These are phyloP conservation scores for Vitis vinifera DNA, from an alignment of 164 flowering plant genomes.

Conservation along the genomic window ASM3070453v1 NC_081823.1:2273501-2274000, in stretches of 20 bases:
- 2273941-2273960: slow-evolving; percentile 90
- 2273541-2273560: slow-evolving; percentile 94
- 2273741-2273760: slow-evolving; percentile 89
- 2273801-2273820: slow-evolving; percentile 98
- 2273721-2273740: slow-evolving; percentile 97
- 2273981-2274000: slow-evolving; percentile 85
- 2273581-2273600: slow-evolving; percentile 98
- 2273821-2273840: slow-evolving; percentile 93
- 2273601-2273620: slow-evolving; percentile 95
- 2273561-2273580: slow-evolving; percentile 98
- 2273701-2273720: slow-evolving; percentile 98
- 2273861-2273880: slow-evolving; percentile 89
- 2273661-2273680: slow-evolving; percentile 86
- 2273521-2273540: slow-evolving; percentile 99
- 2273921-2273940: slow-evolving; percentile 71
- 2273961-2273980: slow-evolving; percentile 94
- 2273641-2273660: slow-evolving; percentile 99
- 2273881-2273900: slow-evolving; percentile 99
- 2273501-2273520: slow-evolving; percentile 94
- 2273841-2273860: slow-evolving; percentile 93
- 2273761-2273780: slow-evolving; percentile 99
- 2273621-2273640: slow-evolving; percentile 86
- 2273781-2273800: slow-evolving; percentile 98
- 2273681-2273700: slow-evolving; percentile 95
- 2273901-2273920: slow-evolving; percentile 97